phyloP scores from a whole-genome alignment of 139 green algal species.

The Picochlorum sp. region DNA sequence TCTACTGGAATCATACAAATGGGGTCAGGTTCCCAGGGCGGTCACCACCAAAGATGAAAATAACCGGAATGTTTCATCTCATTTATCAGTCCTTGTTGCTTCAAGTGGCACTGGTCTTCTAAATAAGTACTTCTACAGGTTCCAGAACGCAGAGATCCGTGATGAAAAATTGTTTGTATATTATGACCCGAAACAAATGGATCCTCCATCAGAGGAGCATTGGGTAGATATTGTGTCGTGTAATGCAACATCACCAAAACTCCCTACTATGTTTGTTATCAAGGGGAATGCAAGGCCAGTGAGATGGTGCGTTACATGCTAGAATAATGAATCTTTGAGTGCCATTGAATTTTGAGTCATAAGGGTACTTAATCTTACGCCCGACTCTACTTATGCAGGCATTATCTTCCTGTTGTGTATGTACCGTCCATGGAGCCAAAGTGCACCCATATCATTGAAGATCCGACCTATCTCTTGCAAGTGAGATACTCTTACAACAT shows the following conservation, averaged over 20 bases:
- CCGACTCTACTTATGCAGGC: constrained; percentile 4
- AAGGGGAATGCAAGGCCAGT: constrained; percentile 14
- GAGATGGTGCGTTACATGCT: background rate
- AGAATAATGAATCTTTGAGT: background rate
- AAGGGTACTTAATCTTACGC: background rate
- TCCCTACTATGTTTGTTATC: constrained; percentile 25
- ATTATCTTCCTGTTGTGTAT: constrained; percentile 24
- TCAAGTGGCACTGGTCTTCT: background rate
- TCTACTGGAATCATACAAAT: too few relatives aligned
- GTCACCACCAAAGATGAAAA: background rate
- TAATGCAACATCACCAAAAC: constrained; percentile 14
- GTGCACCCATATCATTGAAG: constrained; percentile 10
- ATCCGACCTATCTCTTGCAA: constrained; percentile 21
- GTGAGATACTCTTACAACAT: constrained; percentile 34
- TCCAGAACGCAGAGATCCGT: constrained; percentile 3
- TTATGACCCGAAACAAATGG: constrained; percentile 2
- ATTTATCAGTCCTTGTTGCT: background rate
- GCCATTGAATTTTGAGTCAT: background rate
- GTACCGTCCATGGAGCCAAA: background rate
- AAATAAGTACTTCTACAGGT: constrained; percentile 8
- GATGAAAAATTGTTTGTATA: background rate
- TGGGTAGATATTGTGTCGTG: constrained; percentile 27
- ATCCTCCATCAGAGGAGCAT: constrained; percentile 2
- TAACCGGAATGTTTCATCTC: background rate
- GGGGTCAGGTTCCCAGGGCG: background rate